These are phyloP conservation scores for Saccharomycopsis fodiens DNA, from an alignment of 805 yeast genomes.

Conservation along the genomic window DNA sequence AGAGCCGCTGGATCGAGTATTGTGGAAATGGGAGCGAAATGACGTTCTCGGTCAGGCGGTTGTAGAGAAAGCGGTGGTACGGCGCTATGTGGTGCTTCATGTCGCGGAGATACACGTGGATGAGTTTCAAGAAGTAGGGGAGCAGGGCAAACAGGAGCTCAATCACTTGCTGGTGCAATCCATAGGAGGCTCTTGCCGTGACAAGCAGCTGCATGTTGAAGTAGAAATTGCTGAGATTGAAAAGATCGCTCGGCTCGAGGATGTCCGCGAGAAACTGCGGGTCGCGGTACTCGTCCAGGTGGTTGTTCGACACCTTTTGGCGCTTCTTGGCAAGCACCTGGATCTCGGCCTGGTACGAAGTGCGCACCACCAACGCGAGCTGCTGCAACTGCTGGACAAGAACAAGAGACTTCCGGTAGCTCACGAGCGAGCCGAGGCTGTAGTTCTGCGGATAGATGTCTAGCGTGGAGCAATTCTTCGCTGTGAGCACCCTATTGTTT, in stretches of 20 bases:
- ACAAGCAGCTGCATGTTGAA: conserved; percentile 9
- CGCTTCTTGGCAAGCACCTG: conserved; percentile 7
- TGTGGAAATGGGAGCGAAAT: conserved; percentile 16
- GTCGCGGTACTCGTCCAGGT: conserved; percentile 10
- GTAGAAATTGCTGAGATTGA: conserved; percentile 15
- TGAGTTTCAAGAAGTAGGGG: conserved; percentile 13
- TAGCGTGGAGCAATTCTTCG: conserved; percentile 2
- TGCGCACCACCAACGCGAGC: conserved; percentile 4
- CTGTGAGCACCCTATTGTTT: neutral
- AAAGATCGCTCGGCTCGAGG: conserved; percentile 16
- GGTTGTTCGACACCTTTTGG: conserved; percentile 2
- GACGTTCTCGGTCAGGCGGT: conserved; percentile 10
- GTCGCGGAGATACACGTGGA: conserved; percentile 12
- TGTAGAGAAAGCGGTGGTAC: conserved; percentile 13
- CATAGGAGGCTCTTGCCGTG: conserved; percentile 14
- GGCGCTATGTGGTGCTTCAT: conserved; percentile 15
- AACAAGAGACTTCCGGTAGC: conserved; percentile 8
- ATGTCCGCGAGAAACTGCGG: conserved; percentile 14
- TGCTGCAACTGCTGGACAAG: conserved; percentile 16
- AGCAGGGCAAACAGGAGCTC: conserved; percentile 14
- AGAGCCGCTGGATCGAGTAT: conserved; percentile 18
- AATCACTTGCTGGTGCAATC: conserved; percentile 14
- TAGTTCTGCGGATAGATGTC: conserved; percentile 7
- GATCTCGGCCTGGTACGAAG: conserved; percentile 13
- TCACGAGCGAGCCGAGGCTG: neutral